A percentile compares a stretch with the other conserved stretches of the same genome.
These are phyloP conservation scores for Aspergillus oerlinghausenensis DNA, from an alignment of 2,329 filamentous ascomycete species.

Conservation along the genomic window DNA sequence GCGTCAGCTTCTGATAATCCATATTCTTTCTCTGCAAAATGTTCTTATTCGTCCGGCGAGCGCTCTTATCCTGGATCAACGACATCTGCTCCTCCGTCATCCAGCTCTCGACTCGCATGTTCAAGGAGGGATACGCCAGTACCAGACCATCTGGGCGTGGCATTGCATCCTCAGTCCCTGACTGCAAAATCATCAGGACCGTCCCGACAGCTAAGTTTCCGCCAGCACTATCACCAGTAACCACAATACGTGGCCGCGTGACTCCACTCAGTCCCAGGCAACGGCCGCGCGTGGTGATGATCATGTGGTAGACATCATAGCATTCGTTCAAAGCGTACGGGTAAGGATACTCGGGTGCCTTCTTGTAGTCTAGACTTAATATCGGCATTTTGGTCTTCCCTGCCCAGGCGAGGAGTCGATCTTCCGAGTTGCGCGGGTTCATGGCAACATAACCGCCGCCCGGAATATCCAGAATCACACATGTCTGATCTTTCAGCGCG, in stretches of 20 bases:
- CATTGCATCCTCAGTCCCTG: slow-evolving; percentile 57
- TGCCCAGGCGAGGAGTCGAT: slow-evolving; percentile 90
- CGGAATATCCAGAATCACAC: slow-evolving; percentile 81
- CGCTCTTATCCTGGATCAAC: slow-evolving; percentile 77
- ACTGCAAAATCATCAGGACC: slow-evolving; percentile 85
- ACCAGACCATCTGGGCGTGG: slow-evolving; percentile 75
- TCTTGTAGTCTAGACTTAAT: slow-evolving; percentile 84
- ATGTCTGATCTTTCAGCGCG: slow-evolving; percentile 69
- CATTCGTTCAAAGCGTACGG: slow-evolving; percentile 83
- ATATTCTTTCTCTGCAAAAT: slow-evolving; percentile 81
- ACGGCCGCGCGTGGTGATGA: slow-evolving; percentile 66
- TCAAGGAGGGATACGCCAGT: slow-evolving; percentile 81
- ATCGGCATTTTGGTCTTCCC: slow-evolving; percentile 83
- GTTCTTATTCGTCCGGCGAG: slow-evolving; percentile 70
- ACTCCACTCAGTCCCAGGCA: slow-evolving; percentile 71
- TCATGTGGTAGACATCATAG: slow-evolving; percentile 75
- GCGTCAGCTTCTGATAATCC: slow-evolving; percentile 78
- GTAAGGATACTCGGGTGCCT: slow-evolving; percentile 79
- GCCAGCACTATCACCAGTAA: slow-evolving; percentile 77
- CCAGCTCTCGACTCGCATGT: slow-evolving; percentile 98
- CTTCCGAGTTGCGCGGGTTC: slow-evolving; percentile 90
- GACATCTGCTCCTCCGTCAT: slow-evolving; percentile 99
- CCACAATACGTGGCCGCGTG: slow-evolving; percentile 61
- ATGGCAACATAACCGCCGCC: slow-evolving; percentile 96
- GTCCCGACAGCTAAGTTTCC: slow-evolving; percentile 76